Evolutionary conservation across 1,139 yeast genomes (phyloP).

Genomic region (Magnusiomyces clavatus): DNA sequence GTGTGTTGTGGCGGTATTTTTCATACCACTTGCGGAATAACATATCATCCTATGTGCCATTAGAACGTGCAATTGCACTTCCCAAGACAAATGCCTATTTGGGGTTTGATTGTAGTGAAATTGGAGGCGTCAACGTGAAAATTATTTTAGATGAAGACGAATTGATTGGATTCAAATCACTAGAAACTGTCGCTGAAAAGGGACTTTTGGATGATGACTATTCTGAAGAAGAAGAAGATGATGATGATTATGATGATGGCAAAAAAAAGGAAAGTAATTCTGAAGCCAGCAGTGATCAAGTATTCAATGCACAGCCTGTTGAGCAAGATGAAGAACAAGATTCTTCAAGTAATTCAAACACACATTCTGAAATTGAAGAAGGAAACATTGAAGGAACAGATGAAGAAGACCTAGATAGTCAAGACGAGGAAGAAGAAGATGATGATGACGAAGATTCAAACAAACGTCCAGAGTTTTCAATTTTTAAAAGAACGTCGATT

Average conservation of each 20-base stretch:
- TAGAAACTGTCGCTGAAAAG: slow-evolving; percentile 9
- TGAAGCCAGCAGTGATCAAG: background rate
- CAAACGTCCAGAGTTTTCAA: slow-evolving; percentile 8
- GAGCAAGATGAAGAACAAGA: background rate
- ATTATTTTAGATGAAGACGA: slow-evolving; percentile 15
- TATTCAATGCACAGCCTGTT: background rate
- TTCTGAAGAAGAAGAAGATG: slow-evolving; percentile 11
- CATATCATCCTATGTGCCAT: slow-evolving; percentile 22
- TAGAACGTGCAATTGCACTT: slow-evolving; percentile 21
- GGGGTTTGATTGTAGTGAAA: slow-evolving; percentile 12
- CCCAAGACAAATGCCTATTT: slow-evolving; percentile 14
- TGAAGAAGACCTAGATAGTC: background rate
- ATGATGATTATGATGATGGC: slow-evolving; percentile 10
- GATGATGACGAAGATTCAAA: slow-evolving; percentile 7
- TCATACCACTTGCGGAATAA: slow-evolving; percentile 20
- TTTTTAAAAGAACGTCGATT: slow-evolving; percentile 2
- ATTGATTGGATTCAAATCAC: slow-evolving; percentile 9
- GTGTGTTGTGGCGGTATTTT: slow-evolving; percentile 23
- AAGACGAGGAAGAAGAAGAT: slow-evolving; percentile 5
- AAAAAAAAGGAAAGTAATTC: background rate
- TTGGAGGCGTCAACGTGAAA: slow-evolving; percentile 3
- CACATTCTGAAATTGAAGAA: background rate
- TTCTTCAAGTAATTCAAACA: background rate
- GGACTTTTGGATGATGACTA: background rate
- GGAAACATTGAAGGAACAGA: slow-evolving; percentile 4